phyloP scores from a whole-genome alignment of 1,284 basidiomycete species.

The Tilletia walkeri region DNA sequence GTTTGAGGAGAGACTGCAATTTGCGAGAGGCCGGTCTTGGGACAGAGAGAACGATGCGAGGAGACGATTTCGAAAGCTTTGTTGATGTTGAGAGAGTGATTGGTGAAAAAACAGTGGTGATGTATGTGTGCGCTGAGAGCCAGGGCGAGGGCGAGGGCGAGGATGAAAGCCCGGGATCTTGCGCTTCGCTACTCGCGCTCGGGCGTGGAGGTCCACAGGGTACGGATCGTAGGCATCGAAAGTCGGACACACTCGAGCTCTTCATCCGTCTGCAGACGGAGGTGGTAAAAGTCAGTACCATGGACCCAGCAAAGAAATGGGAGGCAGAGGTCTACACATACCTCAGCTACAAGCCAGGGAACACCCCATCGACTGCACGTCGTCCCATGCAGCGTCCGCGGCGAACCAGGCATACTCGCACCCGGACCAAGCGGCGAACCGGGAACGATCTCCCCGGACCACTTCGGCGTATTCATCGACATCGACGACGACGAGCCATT shows the following conservation, averaged over 20 bases:
- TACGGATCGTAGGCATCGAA: conserved; percentile 3
- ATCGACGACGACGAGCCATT: no score
- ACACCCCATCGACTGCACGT: conserved; percentile 12
- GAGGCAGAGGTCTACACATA: conserved; percentile 17
- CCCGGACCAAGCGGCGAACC: conserved; percentile 8
- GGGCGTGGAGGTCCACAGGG: background rate
- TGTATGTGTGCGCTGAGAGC: no score
- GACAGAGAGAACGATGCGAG: no score
- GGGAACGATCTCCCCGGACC: background rate
- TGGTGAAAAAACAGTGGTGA: no score
- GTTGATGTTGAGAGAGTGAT: no score
- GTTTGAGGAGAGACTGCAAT: no score
- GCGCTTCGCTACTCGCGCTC: background rate
- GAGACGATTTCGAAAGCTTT: no score
- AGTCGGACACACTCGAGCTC: conserved; percentile 12
- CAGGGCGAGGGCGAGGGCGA: no score
- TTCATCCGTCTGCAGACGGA: conserved; percentile 5
- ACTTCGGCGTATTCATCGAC: no score
- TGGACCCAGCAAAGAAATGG: background rate
- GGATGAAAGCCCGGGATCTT: background rate
- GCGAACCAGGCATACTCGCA: background rate
- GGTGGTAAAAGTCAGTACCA: background rate
- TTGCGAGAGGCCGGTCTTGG: no score
- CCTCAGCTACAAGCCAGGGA: conserved; percentile 29
- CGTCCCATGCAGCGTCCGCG: background rate